A percentile compares a stretch with the other conserved stretches of the same genome.
Evolutionary conservation across 1,139 yeast species (phyloP).

Genomic region (Geotrichum cucujoidarum): DNA sequence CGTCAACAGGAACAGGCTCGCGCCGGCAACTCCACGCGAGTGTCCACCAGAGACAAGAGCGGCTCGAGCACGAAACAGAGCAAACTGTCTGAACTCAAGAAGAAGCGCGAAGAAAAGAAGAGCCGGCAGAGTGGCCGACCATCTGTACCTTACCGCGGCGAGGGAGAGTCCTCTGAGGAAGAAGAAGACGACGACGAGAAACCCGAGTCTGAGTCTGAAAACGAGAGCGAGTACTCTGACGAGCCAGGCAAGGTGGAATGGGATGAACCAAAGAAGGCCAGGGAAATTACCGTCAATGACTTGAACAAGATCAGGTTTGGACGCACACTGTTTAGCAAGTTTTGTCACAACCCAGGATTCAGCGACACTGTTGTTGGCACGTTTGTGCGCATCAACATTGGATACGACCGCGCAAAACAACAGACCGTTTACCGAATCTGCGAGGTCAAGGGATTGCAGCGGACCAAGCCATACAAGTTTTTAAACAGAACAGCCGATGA

Average conservation of each 20-base stretch:
- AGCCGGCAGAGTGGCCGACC: slow-evolving; percentile 30
- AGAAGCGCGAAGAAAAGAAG: slow-evolving; percentile 66
- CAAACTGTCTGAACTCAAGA: slow-evolving; percentile 75
- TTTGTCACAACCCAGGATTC: slow-evolving; percentile 78
- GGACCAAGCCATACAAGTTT: slow-evolving; percentile 54
- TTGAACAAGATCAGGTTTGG: slow-evolving; percentile 71
- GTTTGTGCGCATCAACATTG: slow-evolving; percentile 78
- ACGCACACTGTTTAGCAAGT: slow-evolving; percentile 66
- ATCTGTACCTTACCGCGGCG: slow-evolving; percentile 22
- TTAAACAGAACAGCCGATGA: slow-evolving; percentile 41
- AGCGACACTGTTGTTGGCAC: slow-evolving; percentile 64
- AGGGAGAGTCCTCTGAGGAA: slow-evolving; percentile 30
- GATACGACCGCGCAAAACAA: slow-evolving; percentile 58
- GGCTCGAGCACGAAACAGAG: slow-evolving; percentile 44
- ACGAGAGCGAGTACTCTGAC: slow-evolving; percentile 33
- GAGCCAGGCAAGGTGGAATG: slow-evolving; percentile 47
- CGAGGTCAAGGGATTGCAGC: slow-evolving; percentile 61
- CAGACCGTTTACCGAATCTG: slow-evolving; percentile 78
- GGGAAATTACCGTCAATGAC: slow-evolving; percentile 49
- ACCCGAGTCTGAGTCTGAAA: slow-evolving; percentile 28
- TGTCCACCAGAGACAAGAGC: slow-evolving; percentile 30
- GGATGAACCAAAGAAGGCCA: slow-evolving; percentile 43
- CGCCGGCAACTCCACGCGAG: slow-evolving; percentile 30
- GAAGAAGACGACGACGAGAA: too few species aligned
- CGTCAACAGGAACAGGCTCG: slow-evolving; percentile 40